phyloP scores from a whole-genome alignment of 2,329 filamentous ascomycete genomes.

The Alternaria postmessia region DNA sequence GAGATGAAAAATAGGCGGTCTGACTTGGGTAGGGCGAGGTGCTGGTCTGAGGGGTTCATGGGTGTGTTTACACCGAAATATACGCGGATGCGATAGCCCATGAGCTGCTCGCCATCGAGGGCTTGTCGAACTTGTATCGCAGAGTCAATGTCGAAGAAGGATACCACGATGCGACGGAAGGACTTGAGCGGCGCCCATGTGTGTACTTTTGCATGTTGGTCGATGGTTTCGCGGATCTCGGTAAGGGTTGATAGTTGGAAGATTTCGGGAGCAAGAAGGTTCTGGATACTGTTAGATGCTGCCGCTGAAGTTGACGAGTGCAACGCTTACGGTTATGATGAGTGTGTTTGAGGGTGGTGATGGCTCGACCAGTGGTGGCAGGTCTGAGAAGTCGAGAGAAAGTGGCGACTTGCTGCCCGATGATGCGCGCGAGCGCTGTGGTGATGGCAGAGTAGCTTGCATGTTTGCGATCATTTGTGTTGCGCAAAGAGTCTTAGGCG shows the following conservation, averaged over 20 bases:
- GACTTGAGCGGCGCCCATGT: conserved; percentile 83
- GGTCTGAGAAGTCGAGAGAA: conserved; percentile 75
- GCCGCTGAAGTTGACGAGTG: background rate
- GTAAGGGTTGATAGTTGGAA: conserved; percentile 78
- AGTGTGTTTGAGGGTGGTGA: conserved; percentile 83
- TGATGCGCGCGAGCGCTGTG: conserved; percentile 46
- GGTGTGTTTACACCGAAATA: conserved; percentile 52
- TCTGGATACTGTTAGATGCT: conserved; percentile 51
- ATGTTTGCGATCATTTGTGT: conserved; percentile 37
- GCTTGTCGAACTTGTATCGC: conserved; percentile 75
- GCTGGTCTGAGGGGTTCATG: conserved; percentile 50
- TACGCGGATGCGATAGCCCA: conserved; percentile 64
- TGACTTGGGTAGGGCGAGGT: conserved; percentile 59
- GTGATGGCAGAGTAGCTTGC: conserved; percentile 41
- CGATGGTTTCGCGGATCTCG: conserved; percentile 75
- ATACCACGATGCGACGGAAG: conserved; percentile 81
- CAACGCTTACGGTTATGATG: conserved; percentile 69
- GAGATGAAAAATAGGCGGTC: conserved; percentile 73
- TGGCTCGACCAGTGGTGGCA: conserved; percentile 75
- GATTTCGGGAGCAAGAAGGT: conserved; percentile 75
- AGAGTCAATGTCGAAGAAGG: conserved; percentile 74
- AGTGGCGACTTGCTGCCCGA: conserved; percentile 59
- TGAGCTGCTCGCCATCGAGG: conserved; percentile 76
- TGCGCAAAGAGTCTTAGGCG: conserved; percentile 13
- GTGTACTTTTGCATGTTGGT: conserved; percentile 74